Base-by-base conservation (phyloP, 2,329 filamentous ascomycete species). In the Arthrinium phaeospermum region DNA sequence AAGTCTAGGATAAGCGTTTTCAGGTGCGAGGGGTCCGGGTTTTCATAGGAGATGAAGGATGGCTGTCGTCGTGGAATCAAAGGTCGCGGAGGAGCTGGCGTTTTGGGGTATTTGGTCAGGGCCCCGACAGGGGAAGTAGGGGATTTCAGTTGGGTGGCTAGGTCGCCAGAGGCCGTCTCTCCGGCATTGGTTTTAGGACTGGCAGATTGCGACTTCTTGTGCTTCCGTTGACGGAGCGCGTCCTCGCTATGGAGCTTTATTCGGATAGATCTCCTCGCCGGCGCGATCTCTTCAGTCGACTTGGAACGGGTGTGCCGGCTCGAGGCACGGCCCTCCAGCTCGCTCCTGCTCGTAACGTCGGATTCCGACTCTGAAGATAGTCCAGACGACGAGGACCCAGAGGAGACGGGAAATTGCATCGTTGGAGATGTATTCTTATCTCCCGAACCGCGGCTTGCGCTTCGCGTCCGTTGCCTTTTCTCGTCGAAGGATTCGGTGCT, bases 1-100 rank as follows among this genome's bases (percentile, higher is more conserved):
- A 99, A 90, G 81, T 99, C 96, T 70, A 99, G 88, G 75, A 99
- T 95, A 73, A 99, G 85, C 0, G 96, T 99, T 86, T 99, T 99
- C 79, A 96, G 93, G 73, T 92, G 91, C 67, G 90, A 85, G 69
- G 83, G 83, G 67, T 85, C 82, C 76, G 88, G 80, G 74, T 89
- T 84, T 72, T 89, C 86, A 41, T 89, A 81, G 72, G 91, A 90
- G 57, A 94, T 89, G 80, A 98, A 98, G 0, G 95, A 98, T 27
- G 95, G 94, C 79, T 98, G 94, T 71, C 95, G 92, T 74, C 92
- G 91, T 41, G 96, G 96, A 71, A 99, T 93, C 69, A 99, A 86
- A 4, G 96, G 96, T 73, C 96, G 90, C 67, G 96, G 96, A 68
- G 96, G 95, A 51, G 93, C 92, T 27, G 95, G 96, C 37, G 93